phyloP scores from a whole-genome alignment of 2,329 filamentous ascomycete genomes.

The Alternaria brassicicola region DNA sequence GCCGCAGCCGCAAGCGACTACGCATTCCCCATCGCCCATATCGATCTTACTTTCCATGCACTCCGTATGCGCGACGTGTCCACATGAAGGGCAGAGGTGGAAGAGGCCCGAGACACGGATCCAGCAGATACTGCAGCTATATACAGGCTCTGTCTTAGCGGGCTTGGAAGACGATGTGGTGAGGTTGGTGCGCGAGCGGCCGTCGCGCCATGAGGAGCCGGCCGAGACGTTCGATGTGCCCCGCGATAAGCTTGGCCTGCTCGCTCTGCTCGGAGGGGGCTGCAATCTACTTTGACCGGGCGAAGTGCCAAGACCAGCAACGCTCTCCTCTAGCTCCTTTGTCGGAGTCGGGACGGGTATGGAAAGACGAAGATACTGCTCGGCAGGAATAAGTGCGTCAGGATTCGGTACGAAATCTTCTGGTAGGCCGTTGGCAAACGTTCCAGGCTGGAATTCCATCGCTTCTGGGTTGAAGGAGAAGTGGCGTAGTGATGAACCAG shows the following conservation, averaged over 20 bases:
- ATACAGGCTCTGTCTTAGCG: conserved; percentile 28
- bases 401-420: conserved; percentile 23
- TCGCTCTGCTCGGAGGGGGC: conserved; percentile 16
- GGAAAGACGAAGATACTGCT: conserved; percentile 41
- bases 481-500: conserved; percentile 32
- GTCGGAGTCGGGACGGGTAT: conserved; percentile 32
- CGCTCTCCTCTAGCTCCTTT: conserved; percentile 26
- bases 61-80: conserved; percentile 47
- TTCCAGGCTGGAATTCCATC: conserved; percentile 40
- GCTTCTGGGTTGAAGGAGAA: conserved; percentile 49
- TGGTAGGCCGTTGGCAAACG: conserved; percentile 16
- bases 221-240: conserved; percentile 37
- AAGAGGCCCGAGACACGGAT: conserved; percentile 46
- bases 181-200: conserved; percentile 14
- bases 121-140: conserved; percentile 49
- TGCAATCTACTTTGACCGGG: conserved; percentile 24
- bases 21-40: conserved; percentile 38
- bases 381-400: conserved; percentile 26
- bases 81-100: conserved; percentile 44
- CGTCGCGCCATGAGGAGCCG: conserved; percentile 24
- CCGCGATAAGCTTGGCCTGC: conserved; percentile 35
- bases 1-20: conserved; percentile 39
- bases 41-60: conserved; percentile 39
- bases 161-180: conserved; percentile 17
- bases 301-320: conserved; percentile 25